A percentile compares a stretch with the other conserved stretches of the same genome.
These are phyloP conservation scores for Lathyrus oleraceus DNA, from an alignment of 306 rosid genomes.

Conservation along the genomic window DNA sequence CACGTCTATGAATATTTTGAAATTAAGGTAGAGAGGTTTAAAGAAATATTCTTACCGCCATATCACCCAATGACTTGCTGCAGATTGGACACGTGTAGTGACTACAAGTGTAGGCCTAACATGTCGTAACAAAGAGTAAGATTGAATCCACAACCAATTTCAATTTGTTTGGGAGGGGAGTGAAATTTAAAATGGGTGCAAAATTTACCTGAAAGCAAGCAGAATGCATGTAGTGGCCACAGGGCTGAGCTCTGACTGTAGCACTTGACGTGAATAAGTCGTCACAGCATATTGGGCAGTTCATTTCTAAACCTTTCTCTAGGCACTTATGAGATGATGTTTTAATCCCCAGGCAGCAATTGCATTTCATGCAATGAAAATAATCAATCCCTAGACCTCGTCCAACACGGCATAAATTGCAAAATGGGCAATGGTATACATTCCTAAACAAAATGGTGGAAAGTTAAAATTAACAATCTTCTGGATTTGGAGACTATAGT, in stretches of 20 bases:
- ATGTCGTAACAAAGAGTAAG: conserved; percentile 38
- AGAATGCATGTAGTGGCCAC: conserved; percentile 99
- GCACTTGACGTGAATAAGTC: conserved; percentile 94
- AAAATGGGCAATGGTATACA: conserved; percentile 98
- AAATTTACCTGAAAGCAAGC: conserved; percentile 94
- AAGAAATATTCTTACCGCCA: conserved; percentile 74
- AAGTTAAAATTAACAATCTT: conserved; percentile 21
- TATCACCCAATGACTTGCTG: conserved; percentile 98
- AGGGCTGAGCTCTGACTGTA: conserved; percentile 86
- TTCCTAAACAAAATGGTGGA: conserved; percentile 50
- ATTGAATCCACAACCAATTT: conserved; percentile 32
- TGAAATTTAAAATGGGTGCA: conserved; percentile 28
- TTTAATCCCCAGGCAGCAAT: conserved; percentile 92
- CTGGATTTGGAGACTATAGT: conserved; percentile 10
- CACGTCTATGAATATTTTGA: neutral
- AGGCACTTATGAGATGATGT: conserved; percentile 83
- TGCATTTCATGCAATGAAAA: conserved; percentile 99
- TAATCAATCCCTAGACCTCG: conserved; percentile 92
- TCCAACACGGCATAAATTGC: conserved; percentile 97
- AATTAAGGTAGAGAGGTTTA: conserved; percentile 9
- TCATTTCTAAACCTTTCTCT: conserved; percentile 92
- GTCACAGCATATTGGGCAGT: conserved; percentile 98
- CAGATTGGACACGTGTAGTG: conserved; percentile 97
- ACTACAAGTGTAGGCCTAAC: conserved; percentile 92
- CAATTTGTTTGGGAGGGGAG: neutral